Conservation (phyloP, 805 yeast species). For the Teunomyces tritomae region DNA sequence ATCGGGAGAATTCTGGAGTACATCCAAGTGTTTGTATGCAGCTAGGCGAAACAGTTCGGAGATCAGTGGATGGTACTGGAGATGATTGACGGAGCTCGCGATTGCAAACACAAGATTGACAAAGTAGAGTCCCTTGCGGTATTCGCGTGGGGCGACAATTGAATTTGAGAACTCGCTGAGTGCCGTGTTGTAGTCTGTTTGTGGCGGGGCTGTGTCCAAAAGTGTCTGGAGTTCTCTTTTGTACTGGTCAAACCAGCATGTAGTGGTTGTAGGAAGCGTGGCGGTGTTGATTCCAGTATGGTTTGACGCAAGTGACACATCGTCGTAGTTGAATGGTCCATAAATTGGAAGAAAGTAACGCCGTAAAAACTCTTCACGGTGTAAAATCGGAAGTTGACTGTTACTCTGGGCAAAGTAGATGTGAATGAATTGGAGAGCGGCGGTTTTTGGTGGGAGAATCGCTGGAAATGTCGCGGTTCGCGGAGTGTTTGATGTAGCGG, state of each 20-base stretch:
- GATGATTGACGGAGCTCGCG: conserved; percentile 69
- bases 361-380: conserved; percentile 71
- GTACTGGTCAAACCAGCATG: conserved; percentile 44
- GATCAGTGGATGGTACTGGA: conserved; percentile 61
- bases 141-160: conserved; percentile 45
- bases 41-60: conserved; percentile 70
- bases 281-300: conserved; percentile 45
- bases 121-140: conserved; percentile 61
- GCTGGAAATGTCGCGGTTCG: conserved; percentile 36
- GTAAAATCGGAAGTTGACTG: conserved; percentile 79
- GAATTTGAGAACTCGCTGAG: conserved; percentile 28
- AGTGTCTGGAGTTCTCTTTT: conserved; percentile 24
- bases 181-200: conserved; percentile 5
- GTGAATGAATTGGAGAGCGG: conserved; percentile 64
- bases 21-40: conserved; percentile 58
- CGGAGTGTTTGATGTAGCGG: conserved; percentile 13
- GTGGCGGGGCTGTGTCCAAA: conserved; percentile 6
- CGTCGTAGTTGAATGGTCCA: conserved; percentile 55
- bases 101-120: conserved; percentile 77
- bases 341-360: conserved; percentile 75
- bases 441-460: conserved; percentile 62
- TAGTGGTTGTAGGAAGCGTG: neutral
- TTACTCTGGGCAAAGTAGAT: conserved; percentile 77
- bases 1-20: conserved; percentile 56
- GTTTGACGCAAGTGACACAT: conserved; percentile 57